Conservation (phyloP, 202 grass and related monocot species). For the Brachypodium distachyon region DNA sequence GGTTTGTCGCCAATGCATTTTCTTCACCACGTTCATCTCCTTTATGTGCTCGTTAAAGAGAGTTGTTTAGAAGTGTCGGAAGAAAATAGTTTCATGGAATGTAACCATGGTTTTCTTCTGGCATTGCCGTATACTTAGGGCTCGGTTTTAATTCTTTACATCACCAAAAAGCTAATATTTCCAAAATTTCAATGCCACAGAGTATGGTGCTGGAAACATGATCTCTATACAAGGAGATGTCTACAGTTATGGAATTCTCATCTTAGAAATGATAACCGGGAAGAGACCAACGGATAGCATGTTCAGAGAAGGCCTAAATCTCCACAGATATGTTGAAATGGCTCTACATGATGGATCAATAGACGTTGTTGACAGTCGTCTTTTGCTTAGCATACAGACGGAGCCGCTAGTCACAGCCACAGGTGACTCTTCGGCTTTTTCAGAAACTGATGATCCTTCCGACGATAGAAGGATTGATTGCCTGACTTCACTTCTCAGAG, state of each 20-base stretch:
- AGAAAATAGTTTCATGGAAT: neutral
- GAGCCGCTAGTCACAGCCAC: neutral
- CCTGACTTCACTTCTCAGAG: neutral
- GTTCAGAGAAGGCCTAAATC: neutral
- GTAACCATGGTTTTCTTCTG: neutral
- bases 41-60: neutral
- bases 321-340: conserved; percentile 7
- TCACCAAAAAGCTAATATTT: neutral
- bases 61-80: neutral
- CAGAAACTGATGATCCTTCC: neutral
- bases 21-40: neutral
- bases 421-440: neutral
- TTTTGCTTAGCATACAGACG: neutral
- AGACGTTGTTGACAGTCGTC: neutral
- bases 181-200: neutral
- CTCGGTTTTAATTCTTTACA: neutral
- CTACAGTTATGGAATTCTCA: conserved; percentile 27
- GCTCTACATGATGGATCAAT: neutral
- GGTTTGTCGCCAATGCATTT: neutral
- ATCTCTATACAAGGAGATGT: conserved; percentile 7
- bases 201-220: conserved; percentile 12
- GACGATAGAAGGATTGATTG: neutral
- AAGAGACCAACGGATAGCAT: conserved; percentile 7
- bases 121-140: neutral
- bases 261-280: conserved; percentile 18